Base-by-base conservation (phyloP, 2,329 filamentous ascomycete species). In the Colletotrichum gloeosporioides region DNA sequence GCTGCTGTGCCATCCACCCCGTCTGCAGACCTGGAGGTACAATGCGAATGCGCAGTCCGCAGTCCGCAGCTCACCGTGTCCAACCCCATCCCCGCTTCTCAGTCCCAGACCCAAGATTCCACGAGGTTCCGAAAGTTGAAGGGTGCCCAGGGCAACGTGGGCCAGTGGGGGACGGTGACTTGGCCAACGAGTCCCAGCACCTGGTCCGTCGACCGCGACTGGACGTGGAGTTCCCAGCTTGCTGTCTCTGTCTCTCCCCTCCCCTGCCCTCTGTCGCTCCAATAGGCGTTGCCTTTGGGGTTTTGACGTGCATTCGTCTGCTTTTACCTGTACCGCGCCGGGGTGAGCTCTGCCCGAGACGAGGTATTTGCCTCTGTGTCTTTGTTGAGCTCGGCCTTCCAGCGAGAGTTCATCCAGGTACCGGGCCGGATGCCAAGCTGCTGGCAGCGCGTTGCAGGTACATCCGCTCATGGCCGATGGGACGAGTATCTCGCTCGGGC, bases 121-220 rank as follows among this genome's bases (percentile, higher is more conserved):
- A 77, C 72, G 61, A 55, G 36, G 49, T 77, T 77, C 75, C 67
- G 63, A 69, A 57, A 15, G 18, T 61, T 69, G 63, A 69, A 73
- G 55, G 68, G 18, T 76, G 74, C 65, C 59, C 44, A 55, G 70
- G 65, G 29, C 70, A 74, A 76, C 70, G 59, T 76, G 74, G 74
- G 74, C 74, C 57, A 74, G 74, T 74, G 74, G 70, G 73, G 74
- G 71, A 74, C 36, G 71, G 57, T 74, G 31, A 74, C 71, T 69
- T 66, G 74, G 59, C 64, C 65, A 64, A 34, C 44, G 2, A 53
- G 44, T 53, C 44, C 44, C 44, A 53, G 44, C 44, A 3, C 44
- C 12, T 22, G 44, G 44, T 53, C 44, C n/a, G 16, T 53, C 44
- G 44, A 53, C 44, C n/a, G n/a, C 29, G 44, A 34, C 59, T 63